These are phyloP conservation scores for Phaeophleospora eucalypticola DNA, from an alignment of 2,329 filamentous ascomycete species.

Conservation along the genomic window DNA sequence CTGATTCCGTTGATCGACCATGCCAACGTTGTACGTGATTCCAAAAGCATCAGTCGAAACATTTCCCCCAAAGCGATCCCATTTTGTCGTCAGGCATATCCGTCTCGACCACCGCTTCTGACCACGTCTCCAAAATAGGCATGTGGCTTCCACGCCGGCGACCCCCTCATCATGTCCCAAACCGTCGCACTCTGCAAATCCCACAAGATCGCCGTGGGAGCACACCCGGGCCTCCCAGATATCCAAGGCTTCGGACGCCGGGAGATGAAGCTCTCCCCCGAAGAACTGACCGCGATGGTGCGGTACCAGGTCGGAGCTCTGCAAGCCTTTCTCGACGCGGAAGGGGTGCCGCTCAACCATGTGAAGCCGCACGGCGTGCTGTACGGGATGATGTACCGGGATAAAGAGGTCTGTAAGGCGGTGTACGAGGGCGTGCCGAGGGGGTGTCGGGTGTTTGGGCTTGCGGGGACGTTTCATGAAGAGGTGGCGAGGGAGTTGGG, in stretches of 20 bases:
- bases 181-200: slow-evolving; percentile 57
- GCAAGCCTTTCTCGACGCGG: slow-evolving; percentile 55
- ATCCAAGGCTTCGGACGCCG: slow-evolving; percentile 62
- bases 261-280: slow-evolving; percentile 52
- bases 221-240: slow-evolving; percentile 63
- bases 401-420: slow-evolving; percentile 49
- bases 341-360: slow-evolving; percentile 55
- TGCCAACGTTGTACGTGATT: slow-evolving; percentile 46
- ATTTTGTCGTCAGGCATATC: not conserved
- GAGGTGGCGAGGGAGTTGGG: slow-evolving; percentile 51
- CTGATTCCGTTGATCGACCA: slow-evolving; percentile 59
- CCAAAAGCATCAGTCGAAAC: no score
- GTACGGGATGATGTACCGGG: slow-evolving; percentile 53
- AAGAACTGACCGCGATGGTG: slow-evolving; percentile 43
- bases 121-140: not conserved
- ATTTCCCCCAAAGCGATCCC: not conserved
- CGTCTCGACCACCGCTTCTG: no score
- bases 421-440: slow-evolving; percentile 52
- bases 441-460: slow-evolving; percentile 51
- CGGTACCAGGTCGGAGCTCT: slow-evolving; percentile 63
- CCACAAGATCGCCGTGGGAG: slow-evolving; percentile 55
- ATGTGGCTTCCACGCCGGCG: slow-evolving; percentile 44
- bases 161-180: slow-evolving; percentile 61
- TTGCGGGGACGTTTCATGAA: slow-evolving; percentile 54
- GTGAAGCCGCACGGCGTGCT: slow-evolving; percentile 55